These are phyloP conservation scores for Prillingera fragicola DNA, from an alignment of 1,284 basidiomycete species.

Conservation along the genomic window DNA sequence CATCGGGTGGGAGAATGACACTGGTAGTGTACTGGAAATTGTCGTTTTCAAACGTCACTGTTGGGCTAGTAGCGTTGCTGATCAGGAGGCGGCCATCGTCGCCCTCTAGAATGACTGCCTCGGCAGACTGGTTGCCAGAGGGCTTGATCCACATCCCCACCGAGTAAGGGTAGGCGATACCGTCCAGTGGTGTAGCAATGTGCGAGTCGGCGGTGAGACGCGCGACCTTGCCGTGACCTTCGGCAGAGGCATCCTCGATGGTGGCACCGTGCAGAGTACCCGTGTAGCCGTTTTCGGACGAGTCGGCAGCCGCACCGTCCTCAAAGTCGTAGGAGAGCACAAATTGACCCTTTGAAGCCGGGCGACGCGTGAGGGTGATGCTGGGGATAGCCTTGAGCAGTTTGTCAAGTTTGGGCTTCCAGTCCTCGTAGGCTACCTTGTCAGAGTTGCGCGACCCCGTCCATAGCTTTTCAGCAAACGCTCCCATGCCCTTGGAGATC, in stretches of 20 bases:
- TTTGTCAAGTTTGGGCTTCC: conserved; percentile 1
- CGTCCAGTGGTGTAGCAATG: not conserved
- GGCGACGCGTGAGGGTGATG: not conserved
- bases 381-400: not conserved
- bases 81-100: not conserved
- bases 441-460: not conserved
- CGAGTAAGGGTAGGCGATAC: not conserved
- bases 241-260: not conserved
- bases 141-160: conserved; percentile 4
- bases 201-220: not conserved
- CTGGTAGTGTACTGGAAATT: not conserved
- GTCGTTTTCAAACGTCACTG: conserved; percentile 2
- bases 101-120: not conserved
- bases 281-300: not conserved
- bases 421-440: not conserved
- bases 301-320: not conserved
- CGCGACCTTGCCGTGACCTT: not conserved
- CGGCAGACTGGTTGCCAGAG: not conserved
- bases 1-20: not conserved
- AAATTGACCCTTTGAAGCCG: not conserved
- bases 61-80: not conserved
- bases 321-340: conserved; percentile 2
- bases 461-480: not conserved
- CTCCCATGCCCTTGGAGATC: not conserved
- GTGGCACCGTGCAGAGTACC: not conserved